Percentiles rank a stretch among this genome's conserved stretches.
phyloP scores from a whole-genome alignment of 2,329 filamentous ascomycete genomes.

The Alternaria alternata region DNA sequence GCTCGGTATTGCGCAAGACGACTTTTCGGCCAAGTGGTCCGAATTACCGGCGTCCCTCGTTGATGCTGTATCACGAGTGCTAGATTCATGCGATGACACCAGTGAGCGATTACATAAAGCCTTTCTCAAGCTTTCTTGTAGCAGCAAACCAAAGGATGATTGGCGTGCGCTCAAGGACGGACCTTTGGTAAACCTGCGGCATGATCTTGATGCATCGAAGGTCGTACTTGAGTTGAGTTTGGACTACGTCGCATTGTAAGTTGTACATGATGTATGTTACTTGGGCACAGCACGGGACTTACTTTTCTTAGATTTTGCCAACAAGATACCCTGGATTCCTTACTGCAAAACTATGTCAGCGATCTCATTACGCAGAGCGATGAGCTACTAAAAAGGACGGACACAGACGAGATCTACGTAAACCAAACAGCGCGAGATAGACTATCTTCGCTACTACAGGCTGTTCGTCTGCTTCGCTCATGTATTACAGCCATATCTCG shows the following conservation, averaged over 20 bases:
- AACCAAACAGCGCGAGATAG: slow-evolving; percentile 36
- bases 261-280: slow-evolving; percentile 7
- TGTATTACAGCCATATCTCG: slow-evolving; percentile 33
- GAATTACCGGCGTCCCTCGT: slow-evolving; percentile 33
- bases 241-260: slow-evolving; percentile 43
- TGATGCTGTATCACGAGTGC: slow-evolving; percentile 38
- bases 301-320: slow-evolving; percentile 25
- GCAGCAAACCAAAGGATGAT: slow-evolving; percentile 27
- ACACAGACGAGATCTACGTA: slow-evolving; percentile 35
- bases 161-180: slow-evolving; percentile 34
- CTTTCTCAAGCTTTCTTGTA: slow-evolving; percentile 40
- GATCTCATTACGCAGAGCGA: slow-evolving; percentile 27
- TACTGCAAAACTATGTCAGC: slow-evolving; percentile 27
- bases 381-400: slow-evolving; percentile 35
- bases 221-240: slow-evolving; percentile 41
- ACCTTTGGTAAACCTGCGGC: slow-evolving; percentile 25
- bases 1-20: slow-evolving; percentile 44
- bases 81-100: slow-evolving; percentile 40
- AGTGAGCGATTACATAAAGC: slow-evolving; percentile 40
- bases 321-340: slow-evolving; percentile 30
- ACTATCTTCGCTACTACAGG: slow-evolving; percentile 33
- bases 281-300: not conserved
- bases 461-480: slow-evolving; percentile 33
- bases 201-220: slow-evolving; percentile 38
- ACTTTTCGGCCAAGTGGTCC: slow-evolving; percentile 32